Conservation (phyloP, 2,329 filamentous ascomycete genomes). For the Blastomyces percursus region DNA sequence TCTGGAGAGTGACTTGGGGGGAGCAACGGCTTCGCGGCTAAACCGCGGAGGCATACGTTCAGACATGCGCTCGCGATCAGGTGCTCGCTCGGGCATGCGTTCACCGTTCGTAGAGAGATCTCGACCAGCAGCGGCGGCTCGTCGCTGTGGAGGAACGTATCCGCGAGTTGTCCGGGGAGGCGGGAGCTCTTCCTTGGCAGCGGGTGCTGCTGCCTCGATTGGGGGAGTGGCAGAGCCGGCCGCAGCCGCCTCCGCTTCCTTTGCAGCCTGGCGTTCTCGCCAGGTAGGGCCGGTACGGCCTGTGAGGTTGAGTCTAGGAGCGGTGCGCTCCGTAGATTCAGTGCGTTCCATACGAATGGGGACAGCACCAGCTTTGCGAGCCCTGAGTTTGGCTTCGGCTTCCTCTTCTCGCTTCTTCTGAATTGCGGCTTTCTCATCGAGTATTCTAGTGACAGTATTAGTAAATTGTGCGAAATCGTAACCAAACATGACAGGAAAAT, state of each 20-base stretch:
- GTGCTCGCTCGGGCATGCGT: neutral
- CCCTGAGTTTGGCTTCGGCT: conserved; percentile 63
- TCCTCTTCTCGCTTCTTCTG: conserved; percentile 83
- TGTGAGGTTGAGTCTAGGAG: conserved; percentile 47
- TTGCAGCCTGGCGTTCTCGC: conserved; percentile 50
- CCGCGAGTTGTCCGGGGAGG: conserved; percentile 4
- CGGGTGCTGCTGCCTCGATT: conserved; percentile 19
- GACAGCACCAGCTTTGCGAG: conserved; percentile 47
- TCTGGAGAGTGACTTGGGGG: conserved; percentile 8
- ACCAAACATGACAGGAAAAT: conserved; percentile 14
- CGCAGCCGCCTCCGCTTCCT: conserved; percentile 24
- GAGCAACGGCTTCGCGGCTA: conserved; percentile 6
- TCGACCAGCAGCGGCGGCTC: conserved; percentile 9
- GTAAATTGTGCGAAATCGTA: conserved; percentile 11
- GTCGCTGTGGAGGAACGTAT: conserved; percentile 13
- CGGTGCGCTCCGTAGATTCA: conserved; percentile 41
- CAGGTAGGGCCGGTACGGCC: conserved; percentile 41
- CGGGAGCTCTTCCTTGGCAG: conserved; percentile 4
- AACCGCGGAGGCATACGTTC: conserved; percentile 1
- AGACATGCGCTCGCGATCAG: neutral
- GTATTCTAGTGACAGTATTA: conserved; percentile 41
- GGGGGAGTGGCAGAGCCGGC: conserved; percentile 16
- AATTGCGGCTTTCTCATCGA: conserved; percentile 50
- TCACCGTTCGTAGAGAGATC: conserved; percentile 11
- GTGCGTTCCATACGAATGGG: conserved; percentile 27